These are phyloP conservation scores for Zopfia rhizophila DNA, from an alignment of 2,329 filamentous ascomycete genomes.

Conservation along the genomic window DNA sequence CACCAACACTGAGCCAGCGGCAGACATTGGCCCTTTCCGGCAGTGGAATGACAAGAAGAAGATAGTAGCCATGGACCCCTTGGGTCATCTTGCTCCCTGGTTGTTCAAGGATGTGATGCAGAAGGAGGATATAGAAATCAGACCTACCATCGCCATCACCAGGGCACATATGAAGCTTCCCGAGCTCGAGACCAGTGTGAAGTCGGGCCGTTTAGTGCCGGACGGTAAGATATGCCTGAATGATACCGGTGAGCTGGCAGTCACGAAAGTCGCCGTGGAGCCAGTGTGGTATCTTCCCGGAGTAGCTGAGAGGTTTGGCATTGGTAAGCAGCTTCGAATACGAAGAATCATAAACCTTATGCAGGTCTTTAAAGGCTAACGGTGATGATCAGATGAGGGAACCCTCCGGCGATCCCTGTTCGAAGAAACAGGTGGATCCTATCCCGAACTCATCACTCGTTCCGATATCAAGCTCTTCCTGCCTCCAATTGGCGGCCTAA, in stretches of 20 bases:
- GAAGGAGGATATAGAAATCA: slow-evolving; percentile 82
- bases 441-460: slow-evolving; percentile 94
- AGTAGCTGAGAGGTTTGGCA: slow-evolving; percentile 90
- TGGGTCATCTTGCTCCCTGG: slow-evolving; percentile 87
- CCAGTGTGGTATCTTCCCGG: slow-evolving; percentile 73
- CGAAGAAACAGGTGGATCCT: slow-evolving; percentile 94
- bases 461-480: slow-evolving; percentile 95
- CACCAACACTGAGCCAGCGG: slow-evolving; percentile 92
- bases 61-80: slow-evolving; percentile 97
- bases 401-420: slow-evolving; percentile 87
- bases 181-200: slow-evolving; percentile 90
- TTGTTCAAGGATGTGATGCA: slow-evolving; percentile 82
- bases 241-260: slow-evolving; percentile 83
- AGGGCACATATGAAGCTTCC: slow-evolving; percentile 97
- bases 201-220: slow-evolving; percentile 75
- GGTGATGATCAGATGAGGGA: slow-evolving; percentile 73
- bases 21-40: slow-evolving; percentile 85
- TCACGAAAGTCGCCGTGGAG: slow-evolving; percentile 97
- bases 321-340: slow-evolving; percentile 65
- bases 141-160: slow-evolving; percentile 91
- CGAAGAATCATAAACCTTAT: too few species aligned
- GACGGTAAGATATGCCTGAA: slow-evolving; percentile 95
- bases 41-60: slow-evolving; percentile 92
- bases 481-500: slow-evolving; percentile 93
- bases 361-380: slow-evolving; percentile 34